Evolutionary conservation across 2,329 filamentous ascomycete genomes (phyloP), one percentile per base, ranked within the genome.

Genomic region (Sporothrix phasma): DNA sequence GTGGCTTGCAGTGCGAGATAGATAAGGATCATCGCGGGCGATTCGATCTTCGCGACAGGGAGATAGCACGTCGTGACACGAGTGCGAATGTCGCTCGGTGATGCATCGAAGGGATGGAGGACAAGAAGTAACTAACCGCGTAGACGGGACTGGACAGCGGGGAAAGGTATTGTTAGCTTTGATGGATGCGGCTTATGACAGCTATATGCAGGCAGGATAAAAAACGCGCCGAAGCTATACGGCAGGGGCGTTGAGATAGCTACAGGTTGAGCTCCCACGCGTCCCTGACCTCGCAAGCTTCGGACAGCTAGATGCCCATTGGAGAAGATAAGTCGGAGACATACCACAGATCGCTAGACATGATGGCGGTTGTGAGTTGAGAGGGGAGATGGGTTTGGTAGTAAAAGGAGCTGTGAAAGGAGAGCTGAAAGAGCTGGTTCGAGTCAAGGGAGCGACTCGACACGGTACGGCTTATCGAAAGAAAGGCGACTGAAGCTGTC

Each of bases 131-230:
- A 96, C 93, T 91, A 86, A 97, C 94, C 85, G 94, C 91, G 83
- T 97, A 99, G 75, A 96, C 93, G 81, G 93, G 93, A 83, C 93
- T 99, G 73, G 68, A 75, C 60, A 65, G 69, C 67, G 66, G 66
- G 56, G 64, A 56, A 22, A 3, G 45, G 3, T 37, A 19, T 2
- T 41, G 65, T 68, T 46, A 68, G 67, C 61, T 47, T 53, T 24
- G 22, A n/a, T 43, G 24, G 17, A 49, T 3, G 49, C 11, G 15
- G 10, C n/a, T 15, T 13, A 29, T 45, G 19, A 11, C 15, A 63
- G 60, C 60, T 54, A 53, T 46, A 22, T 39, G 10, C 11, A 26
- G 15, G 11, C 24, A 24, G 2, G 37, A 49, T 5, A 39, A 37
- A 26, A 63, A 29, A 43, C 62, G 43, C 63, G 34, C 51, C 31